A percentile compares a stretch with the other conserved stretches of the same genome.
Conservation (phyloP, 2,329 filamentous ascomycete species). For the Akanthomyces uredinophilus region DNA sequence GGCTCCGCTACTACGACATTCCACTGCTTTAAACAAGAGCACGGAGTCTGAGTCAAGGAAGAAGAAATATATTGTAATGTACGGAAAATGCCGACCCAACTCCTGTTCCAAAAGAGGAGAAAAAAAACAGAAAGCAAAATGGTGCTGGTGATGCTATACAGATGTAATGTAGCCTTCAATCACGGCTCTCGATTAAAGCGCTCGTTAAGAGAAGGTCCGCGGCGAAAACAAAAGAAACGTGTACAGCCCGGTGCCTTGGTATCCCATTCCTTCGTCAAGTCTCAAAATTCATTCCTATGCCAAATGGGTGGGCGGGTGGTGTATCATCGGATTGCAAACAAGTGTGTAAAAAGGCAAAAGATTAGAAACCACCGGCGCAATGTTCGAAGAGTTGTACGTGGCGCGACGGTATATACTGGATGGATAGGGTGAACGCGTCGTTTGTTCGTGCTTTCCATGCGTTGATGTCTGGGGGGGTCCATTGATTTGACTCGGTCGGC, state of each 20-base stretch:
- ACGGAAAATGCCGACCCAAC: neutral
- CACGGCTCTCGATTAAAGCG: neutral
- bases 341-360: neutral
- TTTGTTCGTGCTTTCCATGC: neutral
- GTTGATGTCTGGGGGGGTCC: neutral
- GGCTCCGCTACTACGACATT: neutral
- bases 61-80: neutral
- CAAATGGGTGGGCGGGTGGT: neutral
- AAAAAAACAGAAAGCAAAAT: neutral
- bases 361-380: neutral
- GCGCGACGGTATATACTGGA: neutral
- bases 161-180: neutral
- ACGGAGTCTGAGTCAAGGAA: neutral
- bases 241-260: neutral
- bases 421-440: neutral
- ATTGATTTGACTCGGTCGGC: neutral
- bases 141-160: constrained; percentile 1
- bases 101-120: neutral
- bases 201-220: neutral
- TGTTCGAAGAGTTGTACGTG: neutral
- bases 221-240: neutral
- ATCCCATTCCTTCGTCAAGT: neutral
- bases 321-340: neutral
- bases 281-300: neutral
- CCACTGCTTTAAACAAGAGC: neutral